Conservation (phyloP, 2,329 filamentous ascomycete genomes). For the Onygenales sp. region DNA sequence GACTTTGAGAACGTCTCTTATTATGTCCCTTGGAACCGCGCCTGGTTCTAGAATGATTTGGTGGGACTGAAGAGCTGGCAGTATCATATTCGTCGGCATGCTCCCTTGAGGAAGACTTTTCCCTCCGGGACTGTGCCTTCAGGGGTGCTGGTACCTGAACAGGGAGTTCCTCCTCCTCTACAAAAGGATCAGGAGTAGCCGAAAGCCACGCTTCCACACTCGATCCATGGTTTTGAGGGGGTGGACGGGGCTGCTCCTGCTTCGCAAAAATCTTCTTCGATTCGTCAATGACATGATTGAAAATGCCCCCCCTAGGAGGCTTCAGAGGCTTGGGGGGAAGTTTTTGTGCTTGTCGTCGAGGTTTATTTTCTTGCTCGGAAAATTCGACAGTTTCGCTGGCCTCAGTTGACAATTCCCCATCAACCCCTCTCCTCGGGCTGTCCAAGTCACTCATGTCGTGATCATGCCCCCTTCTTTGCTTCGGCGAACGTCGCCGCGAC, state of each 20-base stretch:
- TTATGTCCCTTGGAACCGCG: background rate
- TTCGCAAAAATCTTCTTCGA: conserved; percentile 38
- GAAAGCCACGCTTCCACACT: conserved; percentile 56
- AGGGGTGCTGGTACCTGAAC: conserved; percentile 32
- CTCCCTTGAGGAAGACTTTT: conserved; percentile 11
- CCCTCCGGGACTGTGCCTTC: conserved; percentile 26
- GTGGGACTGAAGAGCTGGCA: background rate
- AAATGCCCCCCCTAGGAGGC: conserved; percentile 31
- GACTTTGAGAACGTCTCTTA: background rate
- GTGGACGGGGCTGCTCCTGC: conserved; percentile 29
- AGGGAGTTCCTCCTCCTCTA: conserved; percentile 28
- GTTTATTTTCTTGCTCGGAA: conserved; percentile 28
- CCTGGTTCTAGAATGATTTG: background rate
- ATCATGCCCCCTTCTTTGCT: background rate
- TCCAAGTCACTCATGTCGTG: conserved; percentile 15
- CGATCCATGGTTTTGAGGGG: conserved; percentile 33
- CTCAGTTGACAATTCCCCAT: conserved; percentile 23
- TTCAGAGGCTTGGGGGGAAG: conserved; percentile 16
- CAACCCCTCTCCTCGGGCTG: conserved; percentile 18
- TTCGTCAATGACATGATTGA: conserved; percentile 35
- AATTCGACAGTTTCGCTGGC: conserved; percentile 30
- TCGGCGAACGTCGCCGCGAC: background rate
- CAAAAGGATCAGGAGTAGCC: conserved; percentile 46
- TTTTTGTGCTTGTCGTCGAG: conserved; percentile 21
- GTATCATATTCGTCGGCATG: background rate